Evolutionary conservation across 1,284 basidiomycete genomes (phyloP), one percentile per base, ranked within the genome.

Genomic region (Ustilago crameri): DNA sequence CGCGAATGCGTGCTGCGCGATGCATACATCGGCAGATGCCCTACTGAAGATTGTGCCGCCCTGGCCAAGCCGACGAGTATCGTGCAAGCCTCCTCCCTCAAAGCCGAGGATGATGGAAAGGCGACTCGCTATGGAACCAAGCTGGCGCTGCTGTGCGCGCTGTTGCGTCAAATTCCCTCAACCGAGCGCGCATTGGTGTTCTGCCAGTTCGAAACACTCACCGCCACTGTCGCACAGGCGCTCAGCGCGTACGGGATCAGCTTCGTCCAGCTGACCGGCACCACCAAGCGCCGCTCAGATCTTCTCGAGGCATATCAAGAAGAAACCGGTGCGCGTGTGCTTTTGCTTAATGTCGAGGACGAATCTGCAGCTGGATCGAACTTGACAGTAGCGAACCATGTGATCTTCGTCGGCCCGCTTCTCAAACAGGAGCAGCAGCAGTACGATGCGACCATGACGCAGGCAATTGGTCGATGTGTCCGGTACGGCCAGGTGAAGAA

Each of bases 291-390:
- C 9, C 53, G 75, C 9, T 71, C 65, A 5, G 62, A 73, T 42
- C 43, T 65, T 32, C 51, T 77, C 14, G 72, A 70, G 24, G 56
- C 73, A 94, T 95, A 88, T 93, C 96, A 85, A 88, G 63, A 64
- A 24, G 75, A 90, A 59, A 86, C 89, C 0, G 59, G 74, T 2
- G 79, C 82, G 71, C 90, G 92, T 9, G 93, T 96, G 2, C 86
- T 97, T 30, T 86, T 97, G 53, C 86, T 97, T 62, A 93, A 93
- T 76, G 91, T 95, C 66, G 93, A 92, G 87, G 93, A 95, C 83
- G 93, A 95, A 81, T 93, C 91, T 62, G 93, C 94, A 2, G 93
- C 93, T 49, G 94, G 94, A 90, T 92, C 70, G 67, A 97, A 97
- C 82, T 84, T 97, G 78, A 96, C 94, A 1, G 90, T 89, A 18